Evolutionary conservation across 306 rosid genomes (phyloP).

Genomic region (Cicer pinnatifidum): DNA sequence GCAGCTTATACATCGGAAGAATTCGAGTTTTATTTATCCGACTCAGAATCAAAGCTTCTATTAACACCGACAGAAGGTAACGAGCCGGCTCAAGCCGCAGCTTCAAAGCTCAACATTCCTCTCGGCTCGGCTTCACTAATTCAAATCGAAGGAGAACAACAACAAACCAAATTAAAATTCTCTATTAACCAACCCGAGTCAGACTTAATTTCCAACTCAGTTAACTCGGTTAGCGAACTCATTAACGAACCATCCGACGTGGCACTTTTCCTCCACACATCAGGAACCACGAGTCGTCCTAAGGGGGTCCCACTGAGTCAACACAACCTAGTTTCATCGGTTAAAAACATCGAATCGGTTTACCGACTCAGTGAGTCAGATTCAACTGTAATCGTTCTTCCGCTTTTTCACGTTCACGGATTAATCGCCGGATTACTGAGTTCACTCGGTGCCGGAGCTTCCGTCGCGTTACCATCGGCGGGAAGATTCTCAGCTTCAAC

Average conservation of each 20-base stretch:
- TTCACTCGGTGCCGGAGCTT: conserved; percentile 65
- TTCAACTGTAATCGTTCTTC: conserved; percentile 81
- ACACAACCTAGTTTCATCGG: conserved; percentile 76
- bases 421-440: conserved; percentile 68
- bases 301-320: conserved; percentile 89
- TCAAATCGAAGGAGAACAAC: conserved; percentile 34
- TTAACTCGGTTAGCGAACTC: conserved; percentile 36
- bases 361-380: conserved; percentile 76
- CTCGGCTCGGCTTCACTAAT: conserved; percentile 54
- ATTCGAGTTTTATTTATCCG: conserved; percentile 78
- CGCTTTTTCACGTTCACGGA: conserved; percentile 89
- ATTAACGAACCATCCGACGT: conserved; percentile 67
- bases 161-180: conserved; percentile 41
- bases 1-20: conserved; percentile 85
- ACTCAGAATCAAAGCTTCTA: conserved; percentile 80
- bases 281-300: conserved; percentile 94
- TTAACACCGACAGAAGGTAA: conserved; percentile 63
- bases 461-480: conserved; percentile 67
- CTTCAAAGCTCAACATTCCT: conserved; percentile 64
- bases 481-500: conserved; percentile 87
- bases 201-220: neutral
- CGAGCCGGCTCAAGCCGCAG: conserved; percentile 58
- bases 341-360: conserved; percentile 68
- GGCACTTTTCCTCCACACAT: conserved; percentile 93
- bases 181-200: conserved; percentile 38